Evolutionary conservation across 345 rosid species (phyloP).

Genomic region (Eucalyptus pauciflora): DNA sequence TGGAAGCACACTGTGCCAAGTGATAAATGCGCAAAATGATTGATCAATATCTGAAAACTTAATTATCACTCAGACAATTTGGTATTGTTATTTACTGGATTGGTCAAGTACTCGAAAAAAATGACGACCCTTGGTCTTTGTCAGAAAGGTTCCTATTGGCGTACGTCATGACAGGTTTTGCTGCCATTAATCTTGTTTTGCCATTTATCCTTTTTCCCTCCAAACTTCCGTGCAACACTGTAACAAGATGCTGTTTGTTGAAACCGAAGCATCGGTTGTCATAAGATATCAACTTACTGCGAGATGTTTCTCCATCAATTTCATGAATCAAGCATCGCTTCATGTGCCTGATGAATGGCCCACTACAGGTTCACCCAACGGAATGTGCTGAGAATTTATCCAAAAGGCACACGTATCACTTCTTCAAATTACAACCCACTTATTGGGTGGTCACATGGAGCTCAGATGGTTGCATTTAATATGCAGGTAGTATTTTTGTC

Average conservation of each 20-base stretch:
- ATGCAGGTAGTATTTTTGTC: slow-evolving; percentile 62
- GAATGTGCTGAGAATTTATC: slow-evolving; percentile 50
- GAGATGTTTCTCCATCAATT: not conserved
- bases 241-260: not conserved
- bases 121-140: not conserved
- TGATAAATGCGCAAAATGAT: not conserved
- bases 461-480: slow-evolving; percentile 98
- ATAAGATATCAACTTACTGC: not conserved
- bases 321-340: not conserved
- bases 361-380: slow-evolving; percentile 49
- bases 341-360: not conserved
- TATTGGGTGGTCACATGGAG: slow-evolving; percentile 90
- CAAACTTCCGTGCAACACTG: not conserved
- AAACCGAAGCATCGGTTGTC: not conserved
- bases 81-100: not conserved
- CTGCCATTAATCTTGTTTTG: not conserved
- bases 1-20: not conserved
- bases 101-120: not conserved
- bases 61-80: not conserved
- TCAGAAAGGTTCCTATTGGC: not conserved
- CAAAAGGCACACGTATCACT: slow-evolving; percentile 76
- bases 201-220: not conserved
- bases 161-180: not conserved
- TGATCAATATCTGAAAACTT: not conserved
- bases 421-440: slow-evolving; percentile 92